Conservation (phyloP, 2,329 filamentous ascomycete species). For the Fusarium nygamai region DNA sequence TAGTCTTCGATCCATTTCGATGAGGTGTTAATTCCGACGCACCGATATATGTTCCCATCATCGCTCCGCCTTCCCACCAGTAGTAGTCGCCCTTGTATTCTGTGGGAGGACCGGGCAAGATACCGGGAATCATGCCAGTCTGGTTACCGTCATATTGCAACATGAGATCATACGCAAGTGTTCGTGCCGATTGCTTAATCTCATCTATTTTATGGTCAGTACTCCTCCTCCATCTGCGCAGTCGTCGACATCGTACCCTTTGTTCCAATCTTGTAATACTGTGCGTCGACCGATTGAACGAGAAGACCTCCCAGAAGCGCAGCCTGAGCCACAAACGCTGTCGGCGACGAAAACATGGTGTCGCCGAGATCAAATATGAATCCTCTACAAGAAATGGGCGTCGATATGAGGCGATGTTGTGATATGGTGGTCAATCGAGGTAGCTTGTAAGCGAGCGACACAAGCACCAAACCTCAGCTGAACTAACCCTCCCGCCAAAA, state of each 20-base stretch:
- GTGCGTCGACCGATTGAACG: conserved; percentile 34
- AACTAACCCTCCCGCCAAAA: neutral
- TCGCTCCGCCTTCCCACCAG: conserved; percentile 78
- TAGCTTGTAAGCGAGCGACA: conserved; percentile 30
- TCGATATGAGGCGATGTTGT: neutral
- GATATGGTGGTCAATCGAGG: neutral
- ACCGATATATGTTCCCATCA: conserved; percentile 73
- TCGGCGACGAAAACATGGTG: conserved; percentile 10
- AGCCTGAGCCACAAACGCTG: conserved; percentile 16
- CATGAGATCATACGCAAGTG: conserved; percentile 62
- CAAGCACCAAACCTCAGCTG: conserved; percentile 3
- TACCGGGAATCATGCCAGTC: conserved; percentile 63
- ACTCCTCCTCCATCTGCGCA: rapidly evolving
- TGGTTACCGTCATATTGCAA: conserved; percentile 61
- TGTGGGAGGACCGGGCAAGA: conserved; percentile 64
- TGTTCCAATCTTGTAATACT: conserved; percentile 45
- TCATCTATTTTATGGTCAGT: conserved; percentile 47
- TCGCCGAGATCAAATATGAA: neutral
- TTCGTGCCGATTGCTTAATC: conserved; percentile 57
- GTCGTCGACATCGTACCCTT: conserved; percentile 37
- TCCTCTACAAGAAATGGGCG: neutral
- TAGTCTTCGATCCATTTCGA: rapidly evolving
- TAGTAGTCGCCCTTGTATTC: conserved; percentile 66
- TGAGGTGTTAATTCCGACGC: neutral
- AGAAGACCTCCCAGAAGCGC: conserved; percentile 29